phyloP scores from a whole-genome alignment of 148 eudicot species.

The Euryodendron excelsum region DNA sequence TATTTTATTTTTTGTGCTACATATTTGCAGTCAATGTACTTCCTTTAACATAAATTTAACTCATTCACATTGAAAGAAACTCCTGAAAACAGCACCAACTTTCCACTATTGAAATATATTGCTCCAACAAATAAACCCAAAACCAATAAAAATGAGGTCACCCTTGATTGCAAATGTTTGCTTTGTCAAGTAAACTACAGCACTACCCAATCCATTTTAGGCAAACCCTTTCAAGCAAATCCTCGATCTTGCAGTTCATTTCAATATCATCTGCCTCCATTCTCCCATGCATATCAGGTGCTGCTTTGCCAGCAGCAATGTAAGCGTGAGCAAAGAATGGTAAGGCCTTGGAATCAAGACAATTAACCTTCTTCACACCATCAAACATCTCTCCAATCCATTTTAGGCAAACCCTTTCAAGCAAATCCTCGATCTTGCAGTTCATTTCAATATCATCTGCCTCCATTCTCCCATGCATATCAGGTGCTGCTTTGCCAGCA shows the following conservation, averaged over 20 bases:
- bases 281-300: slow-evolving; percentile 45
- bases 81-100: background rate
- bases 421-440: no score
- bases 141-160: background rate
- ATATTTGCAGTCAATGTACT: background rate
- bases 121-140: background rate
- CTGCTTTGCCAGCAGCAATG: slow-evolving; percentile 46
- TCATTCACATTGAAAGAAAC: background rate
- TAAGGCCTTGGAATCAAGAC: slow-evolving; percentile 43
- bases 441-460: no score
- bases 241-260: slow-evolving; percentile 43
- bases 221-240: slow-evolving; percentile 48
- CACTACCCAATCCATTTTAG: slow-evolving; percentile 9
- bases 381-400: no score
- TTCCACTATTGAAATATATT: no score
- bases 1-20: background rate
- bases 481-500: no score
- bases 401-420: no score
- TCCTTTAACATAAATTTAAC: background rate
- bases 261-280: slow-evolving; percentile 51
- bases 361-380: slow-evolving; percentile 36
- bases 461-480: no score
- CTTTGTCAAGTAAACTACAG: background rate
- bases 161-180: background rate
- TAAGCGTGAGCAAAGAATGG: slow-evolving; percentile 48